These are phyloP conservation scores for Phytophthora boehmeriae DNA, from an alignment of 352 stramenopile genomes.

Conservation along the genomic window DNA sequence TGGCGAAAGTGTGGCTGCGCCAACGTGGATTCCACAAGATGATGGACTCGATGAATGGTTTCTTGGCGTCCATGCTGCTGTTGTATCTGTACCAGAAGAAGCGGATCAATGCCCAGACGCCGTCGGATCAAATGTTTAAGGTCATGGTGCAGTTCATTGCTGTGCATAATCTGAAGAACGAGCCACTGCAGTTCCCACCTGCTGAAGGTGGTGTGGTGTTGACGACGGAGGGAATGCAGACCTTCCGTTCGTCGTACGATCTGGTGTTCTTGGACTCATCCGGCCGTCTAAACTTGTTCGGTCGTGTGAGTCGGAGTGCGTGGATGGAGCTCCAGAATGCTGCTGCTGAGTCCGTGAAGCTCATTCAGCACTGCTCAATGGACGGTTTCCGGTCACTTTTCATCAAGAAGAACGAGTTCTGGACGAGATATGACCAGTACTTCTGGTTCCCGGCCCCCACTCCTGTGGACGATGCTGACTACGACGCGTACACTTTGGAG, in stretches of 20 bases:
- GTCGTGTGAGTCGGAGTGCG: constrained; percentile 61
- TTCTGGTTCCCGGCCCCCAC: constrained; percentile 73
- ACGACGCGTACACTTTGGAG: constrained; percentile 66
- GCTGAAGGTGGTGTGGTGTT: constrained; percentile 58
- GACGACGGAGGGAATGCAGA: constrained; percentile 68
- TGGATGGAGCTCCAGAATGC: constrained; percentile 74
- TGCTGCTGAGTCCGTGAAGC: constrained; percentile 61
- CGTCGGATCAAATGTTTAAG: constrained; percentile 88
- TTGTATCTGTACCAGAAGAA: constrained; percentile 83
- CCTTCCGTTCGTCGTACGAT: constrained; percentile 71
- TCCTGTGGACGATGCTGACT: constrained; percentile 57
- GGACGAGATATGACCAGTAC: constrained; percentile 87
- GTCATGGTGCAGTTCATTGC: constrained; percentile 85
- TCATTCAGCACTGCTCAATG: constrained; percentile 67
- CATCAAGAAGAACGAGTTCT: constrained; percentile 84
- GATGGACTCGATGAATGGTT: constrained; percentile 85
- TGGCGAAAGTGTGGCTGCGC: constrained; percentile 89
- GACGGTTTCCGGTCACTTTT: constrained; percentile 84
- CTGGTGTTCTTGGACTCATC: constrained; percentile 83
- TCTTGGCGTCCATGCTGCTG: constrained; percentile 84
- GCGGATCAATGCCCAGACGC: constrained; percentile 67
- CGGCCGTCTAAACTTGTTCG: constrained; percentile 78
- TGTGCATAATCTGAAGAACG: constrained; percentile 64
- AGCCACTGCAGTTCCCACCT: constrained; percentile 72
- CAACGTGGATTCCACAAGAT: constrained; percentile 81